These are phyloP conservation scores for Hydrangea macrophylla DNA, from an alignment of 148 eudicot species.

Conservation along the genomic window DNA sequence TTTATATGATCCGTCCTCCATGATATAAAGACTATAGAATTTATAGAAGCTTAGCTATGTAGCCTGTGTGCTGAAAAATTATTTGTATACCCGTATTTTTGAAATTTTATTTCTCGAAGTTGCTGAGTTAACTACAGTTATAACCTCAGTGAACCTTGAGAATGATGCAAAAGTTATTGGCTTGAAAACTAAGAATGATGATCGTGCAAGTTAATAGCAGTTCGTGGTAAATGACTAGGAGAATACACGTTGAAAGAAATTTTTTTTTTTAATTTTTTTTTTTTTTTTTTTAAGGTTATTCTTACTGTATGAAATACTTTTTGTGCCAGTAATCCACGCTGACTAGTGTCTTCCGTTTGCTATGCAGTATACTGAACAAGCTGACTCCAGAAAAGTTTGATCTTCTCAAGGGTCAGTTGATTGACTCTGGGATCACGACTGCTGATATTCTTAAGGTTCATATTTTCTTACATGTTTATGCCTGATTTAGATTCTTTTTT, in stretches of 20 bases:
- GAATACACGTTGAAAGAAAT: not conserved
- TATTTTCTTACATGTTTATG: not conserved
- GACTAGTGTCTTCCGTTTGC: slow-evolving; percentile 11
- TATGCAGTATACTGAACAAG: slow-evolving; percentile 83
- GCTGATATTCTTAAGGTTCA: slow-evolving; percentile 87
- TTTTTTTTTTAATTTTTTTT: too few species aligned
- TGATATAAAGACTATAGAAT: not conserved
- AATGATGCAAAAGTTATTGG: too few species aligned
- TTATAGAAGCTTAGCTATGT: not conserved
- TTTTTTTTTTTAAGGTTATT: not conserved
- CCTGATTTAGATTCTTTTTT: not conserved
- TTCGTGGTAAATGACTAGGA: not conserved
- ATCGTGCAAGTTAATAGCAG: not conserved
- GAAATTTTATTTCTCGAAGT: too few species aligned
- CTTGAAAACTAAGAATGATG: not conserved
- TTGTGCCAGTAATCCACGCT: not conserved
- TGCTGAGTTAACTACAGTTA: not conserved
- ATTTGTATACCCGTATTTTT: too few species aligned
- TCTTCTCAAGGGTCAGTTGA: slow-evolving; percentile 80
- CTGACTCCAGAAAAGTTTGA: slow-evolving; percentile 94
- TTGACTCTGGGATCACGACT: slow-evolving; percentile 81
- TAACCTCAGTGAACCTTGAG: too few species aligned
- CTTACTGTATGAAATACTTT: not conserved
- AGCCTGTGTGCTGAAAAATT: not conserved
- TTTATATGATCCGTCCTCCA: not conserved